Percentiles rank a stretch among this genome's conserved stretches.
Conservation (phyloP, 1,284 basidiomycete species). For the Papiliotrema flavescens region DNA sequence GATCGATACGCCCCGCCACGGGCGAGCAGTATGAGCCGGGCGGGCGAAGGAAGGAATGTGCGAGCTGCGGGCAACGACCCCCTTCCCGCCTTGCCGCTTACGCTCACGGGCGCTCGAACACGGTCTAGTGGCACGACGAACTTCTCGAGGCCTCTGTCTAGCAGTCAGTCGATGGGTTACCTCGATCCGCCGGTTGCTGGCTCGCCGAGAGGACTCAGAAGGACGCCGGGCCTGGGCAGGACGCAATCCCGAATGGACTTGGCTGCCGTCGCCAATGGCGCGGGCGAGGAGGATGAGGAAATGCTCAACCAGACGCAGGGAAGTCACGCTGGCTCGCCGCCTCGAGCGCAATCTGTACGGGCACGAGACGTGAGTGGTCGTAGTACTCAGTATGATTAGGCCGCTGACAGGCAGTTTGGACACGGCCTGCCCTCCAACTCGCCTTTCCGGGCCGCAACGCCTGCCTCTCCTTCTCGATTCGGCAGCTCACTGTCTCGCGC, state of each 20-base stretch:
- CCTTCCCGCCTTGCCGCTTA: too few species aligned
- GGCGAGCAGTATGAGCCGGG: too few species aligned
- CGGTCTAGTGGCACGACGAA: conserved; percentile 7
- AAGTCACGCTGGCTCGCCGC: background rate
- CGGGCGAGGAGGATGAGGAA: conserved; percentile 1
- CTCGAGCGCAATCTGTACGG: background rate
- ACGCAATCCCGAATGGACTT: conserved; percentile 10
- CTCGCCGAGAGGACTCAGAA: background rate
- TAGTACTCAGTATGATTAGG: background rate
- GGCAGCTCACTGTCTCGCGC: background rate
- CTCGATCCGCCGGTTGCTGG: conserved; percentile 25
- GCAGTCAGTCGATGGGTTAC: conserved; percentile 16
- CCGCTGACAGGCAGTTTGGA: conserved; percentile 1
- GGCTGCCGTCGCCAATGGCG: conserved; percentile 3
- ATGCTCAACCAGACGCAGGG: background rate
- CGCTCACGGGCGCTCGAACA: too few species aligned
- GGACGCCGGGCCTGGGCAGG: conserved; percentile 1
- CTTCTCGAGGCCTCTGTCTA: conserved; percentile 11
- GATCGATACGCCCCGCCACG: too few species aligned
- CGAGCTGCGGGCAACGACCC: too few species aligned
- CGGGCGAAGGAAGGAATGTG: conserved; percentile 3
- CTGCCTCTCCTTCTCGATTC: background rate
- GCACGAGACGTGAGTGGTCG: conserved; percentile 5
- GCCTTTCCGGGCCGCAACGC: conserved; percentile 11
- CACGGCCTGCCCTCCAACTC: conserved; percentile 11